A percentile compares a stretch with the other conserved stretches of the same genome.
phyloP scores from a whole-genome alignment of 2,329 filamentous ascomycete genomes.

The Cladorrhinum sp. region DNA sequence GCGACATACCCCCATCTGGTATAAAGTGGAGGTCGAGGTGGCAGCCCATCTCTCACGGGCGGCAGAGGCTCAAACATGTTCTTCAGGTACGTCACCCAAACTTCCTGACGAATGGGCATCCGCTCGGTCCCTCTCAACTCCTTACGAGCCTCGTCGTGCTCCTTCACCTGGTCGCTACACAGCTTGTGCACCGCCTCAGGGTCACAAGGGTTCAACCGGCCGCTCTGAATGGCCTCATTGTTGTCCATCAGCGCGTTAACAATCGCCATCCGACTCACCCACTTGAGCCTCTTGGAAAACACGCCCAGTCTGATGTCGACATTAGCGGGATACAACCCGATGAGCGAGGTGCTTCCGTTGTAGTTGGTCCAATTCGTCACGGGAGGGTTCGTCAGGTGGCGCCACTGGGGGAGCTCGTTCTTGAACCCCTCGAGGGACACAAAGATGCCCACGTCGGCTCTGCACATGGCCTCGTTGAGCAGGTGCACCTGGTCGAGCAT shows the following conservation, averaged over 20 bases:
- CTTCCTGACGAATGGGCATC: neutral
- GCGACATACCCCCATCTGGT: constrained; percentile 15
- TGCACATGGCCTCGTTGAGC: neutral
- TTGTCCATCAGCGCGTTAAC: neutral
- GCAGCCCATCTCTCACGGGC: neutral
- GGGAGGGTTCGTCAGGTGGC: neutral
- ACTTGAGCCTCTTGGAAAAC: neutral
- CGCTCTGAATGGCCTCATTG: neutral
- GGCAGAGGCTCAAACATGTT: neutral
- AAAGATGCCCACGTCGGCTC: constrained; percentile 9
- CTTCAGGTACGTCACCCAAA: constrained; percentile 10
- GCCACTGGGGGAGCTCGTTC: constrained; percentile 10
- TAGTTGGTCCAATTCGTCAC: constrained; percentile 8
- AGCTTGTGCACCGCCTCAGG: neutral
- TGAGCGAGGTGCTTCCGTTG: neutral
- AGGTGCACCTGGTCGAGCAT: neutral
- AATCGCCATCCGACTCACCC: neutral
- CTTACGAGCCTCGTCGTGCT: neutral
- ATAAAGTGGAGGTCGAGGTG: neutral
- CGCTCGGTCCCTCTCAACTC: constrained; percentile 11
- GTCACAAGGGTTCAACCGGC: neutral
- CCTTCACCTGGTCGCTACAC: neutral
- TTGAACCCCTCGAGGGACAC: constrained; percentile 16
- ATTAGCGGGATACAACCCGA: constrained; percentile 5
- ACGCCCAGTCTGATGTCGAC: neutral